phyloP scores from a whole-genome alignment of 2,329 filamentous ascomycete species.

The Chaetomium globosum region DNA sequence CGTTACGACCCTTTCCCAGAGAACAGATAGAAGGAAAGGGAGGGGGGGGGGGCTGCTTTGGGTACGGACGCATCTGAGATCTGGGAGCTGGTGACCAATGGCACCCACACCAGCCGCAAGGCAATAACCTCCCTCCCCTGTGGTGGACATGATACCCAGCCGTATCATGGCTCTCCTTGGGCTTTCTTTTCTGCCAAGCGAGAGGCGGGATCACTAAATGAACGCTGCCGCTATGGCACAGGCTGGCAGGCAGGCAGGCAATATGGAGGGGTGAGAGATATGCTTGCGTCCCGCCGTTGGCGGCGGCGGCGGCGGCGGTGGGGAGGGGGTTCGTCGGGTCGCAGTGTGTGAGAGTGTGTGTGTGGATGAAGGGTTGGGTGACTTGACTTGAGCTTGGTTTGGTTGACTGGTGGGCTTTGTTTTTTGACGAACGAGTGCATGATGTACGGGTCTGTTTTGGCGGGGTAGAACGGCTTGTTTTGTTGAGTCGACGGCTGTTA shows the following conservation, averaged over 20 bases:
- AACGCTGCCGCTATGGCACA: background rate
- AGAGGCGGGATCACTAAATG: background rate
- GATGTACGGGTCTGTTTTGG: background rate
- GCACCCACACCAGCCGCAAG: background rate
- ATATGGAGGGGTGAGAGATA: background rate
- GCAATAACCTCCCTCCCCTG: no score
- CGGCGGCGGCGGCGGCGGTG: no score
- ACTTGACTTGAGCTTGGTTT: no score
- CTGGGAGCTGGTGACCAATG: background rate
- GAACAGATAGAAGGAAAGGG: background rate
- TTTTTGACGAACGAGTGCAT: background rate
- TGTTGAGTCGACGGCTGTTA: background rate
- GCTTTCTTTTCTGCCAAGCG: background rate
- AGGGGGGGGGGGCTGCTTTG: background rate
- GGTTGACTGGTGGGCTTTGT: background rate
- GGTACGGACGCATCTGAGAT: background rate
- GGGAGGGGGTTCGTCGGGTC: background rate
- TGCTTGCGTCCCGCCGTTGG: background rate
- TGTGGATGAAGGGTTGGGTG: background rate
- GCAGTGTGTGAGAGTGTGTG: background rate
- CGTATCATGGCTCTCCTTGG: background rate
- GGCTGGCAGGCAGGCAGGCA: no score
- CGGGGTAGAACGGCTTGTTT: background rate
- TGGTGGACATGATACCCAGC: background rate
- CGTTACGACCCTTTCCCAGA: no score